These are phyloP conservation scores for Backusella liffmaniae DNA, from an alignment of 192 early-diverging fungal genomes.

Conservation along the genomic window DNA sequence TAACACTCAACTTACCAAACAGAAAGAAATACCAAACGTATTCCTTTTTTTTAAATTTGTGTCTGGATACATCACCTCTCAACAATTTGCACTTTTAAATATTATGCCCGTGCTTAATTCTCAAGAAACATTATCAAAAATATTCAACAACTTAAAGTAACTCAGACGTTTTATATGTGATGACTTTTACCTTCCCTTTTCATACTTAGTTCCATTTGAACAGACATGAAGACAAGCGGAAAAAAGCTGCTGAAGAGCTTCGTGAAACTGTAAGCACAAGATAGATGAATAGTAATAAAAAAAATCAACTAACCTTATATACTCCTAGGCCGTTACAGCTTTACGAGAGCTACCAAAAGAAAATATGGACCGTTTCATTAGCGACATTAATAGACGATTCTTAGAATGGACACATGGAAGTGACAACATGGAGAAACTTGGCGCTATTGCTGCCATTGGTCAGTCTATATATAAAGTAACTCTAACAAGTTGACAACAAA, in stretches of 20 bases:
- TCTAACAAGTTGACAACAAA: neutral
- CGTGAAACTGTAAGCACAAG: conserved; percentile 56
- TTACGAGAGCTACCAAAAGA: conserved; percentile 69
- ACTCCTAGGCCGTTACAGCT: conserved; percentile 17
- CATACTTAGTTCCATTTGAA: neutral
- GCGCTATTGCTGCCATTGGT: conserved; percentile 82
- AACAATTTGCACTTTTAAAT: neutral
- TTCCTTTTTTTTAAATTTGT: too few relatives aligned
- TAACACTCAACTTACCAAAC: too few relatives aligned
- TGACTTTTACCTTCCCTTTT: neutral
- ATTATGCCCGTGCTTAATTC: conserved; percentile 25
- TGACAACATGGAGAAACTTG: conserved; percentile 76
- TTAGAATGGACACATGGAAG: conserved; percentile 76
- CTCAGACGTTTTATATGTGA: neutral
- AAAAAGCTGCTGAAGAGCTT: conserved; percentile 59
- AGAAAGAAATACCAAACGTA: too few relatives aligned
- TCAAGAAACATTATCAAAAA: conserved; percentile 32
- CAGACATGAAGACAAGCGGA: conserved; percentile 62
- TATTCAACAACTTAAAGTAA: conserved; percentile 42
- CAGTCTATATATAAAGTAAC: neutral
- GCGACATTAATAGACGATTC: conserved; percentile 77
- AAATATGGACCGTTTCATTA: conserved; percentile 67
- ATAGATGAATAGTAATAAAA: neutral
- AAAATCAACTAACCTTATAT: neutral
- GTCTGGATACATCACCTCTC: neutral